Conservation (phyloP, 495 filamentous ascomycete species). For the Lindgomyces ingoldianus region DNA sequence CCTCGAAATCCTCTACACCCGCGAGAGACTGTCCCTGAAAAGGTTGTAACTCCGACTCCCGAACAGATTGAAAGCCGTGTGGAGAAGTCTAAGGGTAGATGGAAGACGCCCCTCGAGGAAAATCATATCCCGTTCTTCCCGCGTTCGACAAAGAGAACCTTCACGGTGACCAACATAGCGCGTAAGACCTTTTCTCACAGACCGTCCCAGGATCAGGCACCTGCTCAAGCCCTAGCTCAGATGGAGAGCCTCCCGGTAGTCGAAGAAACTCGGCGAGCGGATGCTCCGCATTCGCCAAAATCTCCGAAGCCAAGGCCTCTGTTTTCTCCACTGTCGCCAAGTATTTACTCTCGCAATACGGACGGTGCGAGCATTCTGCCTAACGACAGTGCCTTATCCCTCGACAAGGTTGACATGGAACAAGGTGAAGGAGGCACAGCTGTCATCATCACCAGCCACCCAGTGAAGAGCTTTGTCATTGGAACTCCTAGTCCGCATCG, state of each 20-base stretch:
- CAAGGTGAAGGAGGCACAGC: constrained; percentile 25
- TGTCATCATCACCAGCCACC: constrained; percentile 41
- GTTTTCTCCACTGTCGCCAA: constrained; percentile 42
- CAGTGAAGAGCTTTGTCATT: constrained; percentile 41
- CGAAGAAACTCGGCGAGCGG: background rate
- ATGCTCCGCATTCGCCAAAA: background rate
- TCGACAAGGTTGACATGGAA: constrained; percentile 12
- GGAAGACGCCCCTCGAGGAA: constrained; percentile 42
- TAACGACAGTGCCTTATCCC: constrained; percentile 30
- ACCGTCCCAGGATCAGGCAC: background rate
- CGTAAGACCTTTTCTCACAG: background rate
- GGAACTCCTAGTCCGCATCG: constrained; percentile 30
- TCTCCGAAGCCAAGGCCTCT: constrained; percentile 17
- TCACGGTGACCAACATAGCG: constrained; percentile 10
- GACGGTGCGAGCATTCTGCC: constrained; percentile 38
- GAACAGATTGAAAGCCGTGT: constrained; percentile 39
- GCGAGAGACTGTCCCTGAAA: background rate
- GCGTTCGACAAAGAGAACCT: constrained; percentile 26
- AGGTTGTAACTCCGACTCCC: constrained; percentile 25
- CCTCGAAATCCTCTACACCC: background rate
- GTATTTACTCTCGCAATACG: constrained; percentile 43
- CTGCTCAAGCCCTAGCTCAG: background rate
- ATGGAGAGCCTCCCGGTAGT: background rate
- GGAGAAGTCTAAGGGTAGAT: constrained; percentile 39
- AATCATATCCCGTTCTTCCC: constrained; percentile 26